Percentiles rank a stretch among this genome's conserved stretches.
These are phyloP conservation scores for Monosporascus sp. DNA, from an alignment of 2,329 filamentous ascomycete genomes.

Conservation along the genomic window DNA sequence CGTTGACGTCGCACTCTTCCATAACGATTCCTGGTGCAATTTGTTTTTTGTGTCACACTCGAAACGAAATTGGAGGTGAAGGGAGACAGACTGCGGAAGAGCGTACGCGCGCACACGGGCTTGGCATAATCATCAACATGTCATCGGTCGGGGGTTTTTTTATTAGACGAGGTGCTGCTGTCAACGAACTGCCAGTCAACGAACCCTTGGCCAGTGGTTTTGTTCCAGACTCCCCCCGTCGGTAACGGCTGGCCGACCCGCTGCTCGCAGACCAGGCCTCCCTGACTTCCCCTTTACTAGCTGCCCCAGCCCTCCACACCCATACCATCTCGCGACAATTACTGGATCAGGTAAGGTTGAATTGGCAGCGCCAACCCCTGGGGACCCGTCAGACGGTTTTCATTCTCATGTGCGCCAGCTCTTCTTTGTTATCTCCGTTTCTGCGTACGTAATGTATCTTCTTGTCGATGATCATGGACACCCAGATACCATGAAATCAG, in stretches of 20 bases:
- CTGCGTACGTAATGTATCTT: too few relatives aligned
- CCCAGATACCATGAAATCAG: too few relatives aligned
- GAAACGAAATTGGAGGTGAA: too few relatives aligned
- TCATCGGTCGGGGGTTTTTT: neutral
- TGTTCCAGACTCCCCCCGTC: conserved; percentile 16
- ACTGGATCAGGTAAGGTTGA: conserved; percentile 20
- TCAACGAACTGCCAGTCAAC: conserved; percentile 3
- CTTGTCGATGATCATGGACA: too few relatives aligned
- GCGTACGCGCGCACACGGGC: neutral
- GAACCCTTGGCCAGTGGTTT: conserved; percentile 13
- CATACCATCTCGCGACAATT: conserved; percentile 21
- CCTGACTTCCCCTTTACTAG: neutral
- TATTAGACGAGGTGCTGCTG: conserved; percentile 7
- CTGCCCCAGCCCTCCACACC: neutral
- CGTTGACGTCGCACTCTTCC: conserved; percentile 2
- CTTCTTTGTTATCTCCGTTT: too few relatives aligned
- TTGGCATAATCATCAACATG: neutral
- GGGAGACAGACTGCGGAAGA: too few relatives aligned
- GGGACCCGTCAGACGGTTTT: too few relatives aligned
- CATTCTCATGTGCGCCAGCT: too few relatives aligned
- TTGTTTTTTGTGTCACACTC: too few relatives aligned
- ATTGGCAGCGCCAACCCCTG: too few relatives aligned
- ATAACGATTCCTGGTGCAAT: too few relatives aligned
- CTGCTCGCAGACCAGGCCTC: conserved; percentile 11
- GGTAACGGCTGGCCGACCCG: conserved; percentile 16